Evolutionary conservation across 1,284 basidiomycete genomes (phyloP), one percentile per base, ranked within the genome.

Genomic region (Golubevia sp.): DNA sequence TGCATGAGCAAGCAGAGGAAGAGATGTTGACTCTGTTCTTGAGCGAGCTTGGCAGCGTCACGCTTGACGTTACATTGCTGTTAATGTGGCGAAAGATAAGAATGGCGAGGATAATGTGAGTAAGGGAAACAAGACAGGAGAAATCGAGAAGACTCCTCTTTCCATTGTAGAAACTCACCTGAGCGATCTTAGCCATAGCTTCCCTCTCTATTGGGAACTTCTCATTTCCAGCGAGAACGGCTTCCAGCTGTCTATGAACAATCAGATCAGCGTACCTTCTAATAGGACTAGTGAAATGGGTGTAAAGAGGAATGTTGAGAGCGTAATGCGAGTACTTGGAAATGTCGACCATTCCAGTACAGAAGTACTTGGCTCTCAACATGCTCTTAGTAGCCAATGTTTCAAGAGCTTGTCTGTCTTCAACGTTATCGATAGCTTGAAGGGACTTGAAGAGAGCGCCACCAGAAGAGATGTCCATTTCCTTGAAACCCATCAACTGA

Each of bases 181-280:
- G 96, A 56, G 97, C 96, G 52, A 97, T 89, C 86, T 99, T 98
- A 58, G 94, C 93, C 52, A 98, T 92, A 66, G 94, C 91, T 84
- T 99, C 96, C 69, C 94, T 91, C 82, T 98, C 96, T 91, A 97
- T 93, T 51, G 90, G 89, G 86, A 99, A 98, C 85, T 96, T 97
- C 63, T 89, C 87, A 49, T 96, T 93, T 27, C 85, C 88, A 86
- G 75, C 62, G 20, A 56, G 63, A 64, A 94, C 90, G n/a, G 93
- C 91, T 79, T 97, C 95, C 56, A 99, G 88, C 86, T 99, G 96
- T 64, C 97, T 93, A 82, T 99, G 97, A 18, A 97, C 95, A 59
- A 98, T 87, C 54, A 99, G 87, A 84, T 99, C 97, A 64, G 96
- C 94, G 80, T 95, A 97, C 38, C 84, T 77, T 38, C 70, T 66